Base-by-base conservation (phyloP, 352 stramenopile species). In the Globisporangium canariense region DNA sequence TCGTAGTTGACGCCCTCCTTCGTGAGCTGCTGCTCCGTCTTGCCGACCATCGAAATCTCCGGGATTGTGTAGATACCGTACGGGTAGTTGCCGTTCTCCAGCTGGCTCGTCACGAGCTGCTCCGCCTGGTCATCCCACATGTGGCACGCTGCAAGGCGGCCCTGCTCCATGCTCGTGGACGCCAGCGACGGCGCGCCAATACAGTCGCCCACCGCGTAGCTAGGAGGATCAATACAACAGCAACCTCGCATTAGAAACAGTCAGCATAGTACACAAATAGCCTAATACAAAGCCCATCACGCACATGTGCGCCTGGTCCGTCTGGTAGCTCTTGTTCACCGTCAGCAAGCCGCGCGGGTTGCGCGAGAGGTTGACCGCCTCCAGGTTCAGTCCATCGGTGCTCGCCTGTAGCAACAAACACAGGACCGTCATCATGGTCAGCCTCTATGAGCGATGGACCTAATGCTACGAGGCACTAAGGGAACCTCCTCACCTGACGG, bases 11-110 rank as follows among this genome's bases (percentile, higher is more conserved):
- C 67, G 32, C 85, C 81, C 32, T 88, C 77, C 41, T 78, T 78
- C 11, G 88, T 95, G 20, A 96, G 77, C 62, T 96, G 76, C 67
- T 93, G 82, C 71, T 97, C 89, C 51, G 87, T 95, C 75, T 94
- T 90, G 47, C 89, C 89, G 22, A 97, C 85, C 89, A 97, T 97
- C 46, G 82, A 94, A 61, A 97, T 96, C 64, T 96, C 89, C 1
- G 89, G 89, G 49, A 97, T 94, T 40, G 89, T 97, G 75, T 97
- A 97, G 68, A 97, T 97, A 57, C 89, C 89, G 67, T 96, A 97
- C 47, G 89, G 89, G 58, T 95, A 97, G 61, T 90, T 91, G 53
- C 82, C 86, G 58, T 64, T 89, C 64, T 89, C 79, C 32, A 91
- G 70, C 67, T 91, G 81, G 47, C 83, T 90, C 43, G 83, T 89